Percentiles rank a stretch among this genome's conserved stretches.
phyloP scores from a whole-genome alignment of 257 asterid genomes.

The Jasminum sambac region DNA sequence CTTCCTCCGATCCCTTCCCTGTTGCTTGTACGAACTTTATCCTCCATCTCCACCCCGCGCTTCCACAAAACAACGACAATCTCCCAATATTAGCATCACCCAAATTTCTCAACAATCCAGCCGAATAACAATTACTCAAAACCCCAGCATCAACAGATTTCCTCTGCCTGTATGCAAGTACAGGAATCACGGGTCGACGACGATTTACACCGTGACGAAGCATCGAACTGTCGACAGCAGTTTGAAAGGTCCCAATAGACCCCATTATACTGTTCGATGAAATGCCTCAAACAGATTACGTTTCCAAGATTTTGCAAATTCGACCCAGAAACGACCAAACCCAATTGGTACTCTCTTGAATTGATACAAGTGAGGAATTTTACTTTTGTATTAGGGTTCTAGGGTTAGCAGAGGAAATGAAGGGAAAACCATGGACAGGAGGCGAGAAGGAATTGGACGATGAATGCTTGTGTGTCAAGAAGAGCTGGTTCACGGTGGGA shows the following conservation, averaged over 20 bases:
- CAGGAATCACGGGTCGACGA: slow-evolving; percentile 44
- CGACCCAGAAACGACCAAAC: slow-evolving; percentile 1
- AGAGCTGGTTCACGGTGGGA: slow-evolving; percentile 29
- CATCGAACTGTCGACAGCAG: slow-evolving; percentile 50
- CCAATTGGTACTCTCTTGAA: slow-evolving; percentile 12
- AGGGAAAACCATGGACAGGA: slow-evolving; percentile 16
- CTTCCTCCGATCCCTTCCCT: slow-evolving; percentile 39
- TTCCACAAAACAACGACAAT: slow-evolving; percentile 39
- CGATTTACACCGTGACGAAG: slow-evolving; percentile 33
- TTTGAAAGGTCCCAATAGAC: slow-evolving; percentile 54
- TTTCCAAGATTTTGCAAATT: slow-evolving; percentile 25
- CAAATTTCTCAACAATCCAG: slow-evolving; percentile 35
- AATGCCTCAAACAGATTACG: slow-evolving; percentile 24
- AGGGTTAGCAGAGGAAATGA: slow-evolving; percentile 13
- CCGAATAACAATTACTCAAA: slow-evolving; percentile 27
- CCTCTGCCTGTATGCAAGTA: slow-evolving; percentile 32
- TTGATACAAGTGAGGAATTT: slow-evolving; percentile 7
- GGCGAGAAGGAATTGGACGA: slow-evolving; percentile 13
- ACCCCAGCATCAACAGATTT: slow-evolving; percentile 40
- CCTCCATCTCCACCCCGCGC: slow-evolving; percentile 40
- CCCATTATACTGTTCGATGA: slow-evolving; percentile 47
- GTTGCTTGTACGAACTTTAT: slow-evolving; percentile 45
- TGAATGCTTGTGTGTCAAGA: slow-evolving; percentile 20
- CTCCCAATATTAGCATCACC: slow-evolving; percentile 34
- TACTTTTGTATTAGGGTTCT: slow-evolving; percentile 1